Evolutionary conservation across 2,329 filamentous ascomycete species (phyloP).

Genomic region (Pyrenophora seminiperda): DNA sequence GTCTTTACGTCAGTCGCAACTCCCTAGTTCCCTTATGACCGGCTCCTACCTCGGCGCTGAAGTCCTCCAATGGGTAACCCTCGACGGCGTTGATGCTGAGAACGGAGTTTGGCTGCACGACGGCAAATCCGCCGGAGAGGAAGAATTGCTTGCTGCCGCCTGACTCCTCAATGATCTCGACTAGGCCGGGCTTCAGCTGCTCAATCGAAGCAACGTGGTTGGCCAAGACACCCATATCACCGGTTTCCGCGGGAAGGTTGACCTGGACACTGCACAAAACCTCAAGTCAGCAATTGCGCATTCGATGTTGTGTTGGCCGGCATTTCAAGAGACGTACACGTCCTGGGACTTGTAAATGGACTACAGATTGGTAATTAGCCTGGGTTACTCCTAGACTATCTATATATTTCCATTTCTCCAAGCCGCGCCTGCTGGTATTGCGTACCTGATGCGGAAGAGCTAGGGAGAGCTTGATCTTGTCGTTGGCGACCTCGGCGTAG

Average conservation of each 20-base stretch:
- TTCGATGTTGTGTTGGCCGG: slow-evolving; percentile 32
- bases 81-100: slow-evolving; percentile 99
- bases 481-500: slow-evolving; percentile 69
- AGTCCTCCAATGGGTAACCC: slow-evolving; percentile 92
- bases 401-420: slow-evolving; percentile 5
- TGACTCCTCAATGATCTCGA: slow-evolving; percentile 94
- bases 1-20: slow-evolving; percentile 21
- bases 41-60: slow-evolving; percentile 74
- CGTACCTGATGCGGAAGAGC: slow-evolving; percentile 98
- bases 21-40: neutral
- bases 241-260: slow-evolving; percentile 97
- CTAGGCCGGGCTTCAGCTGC: slow-evolving; percentile 94
- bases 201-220: slow-evolving; percentile 99
- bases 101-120: slow-evolving; percentile 91
- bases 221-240: slow-evolving; percentile 99
- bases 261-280: slow-evolving; percentile 77
- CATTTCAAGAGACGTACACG: slow-evolving; percentile 62
- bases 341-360: slow-evolving; percentile 72
- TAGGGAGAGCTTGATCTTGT: slow-evolving; percentile 93
- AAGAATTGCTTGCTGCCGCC: slow-evolving; percentile 96
- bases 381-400: neutral
- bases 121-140: slow-evolving; percentile 95
- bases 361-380: slow-evolving; percentile 51
- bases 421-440: slow-evolving; percentile 20
- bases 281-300: slow-evolving; percentile 39